Evolutionary conservation across 768 basidiomycete species (phyloP), one percentile per base, ranked within the genome.

Genomic region (Boletus tomentosulus): DNA sequence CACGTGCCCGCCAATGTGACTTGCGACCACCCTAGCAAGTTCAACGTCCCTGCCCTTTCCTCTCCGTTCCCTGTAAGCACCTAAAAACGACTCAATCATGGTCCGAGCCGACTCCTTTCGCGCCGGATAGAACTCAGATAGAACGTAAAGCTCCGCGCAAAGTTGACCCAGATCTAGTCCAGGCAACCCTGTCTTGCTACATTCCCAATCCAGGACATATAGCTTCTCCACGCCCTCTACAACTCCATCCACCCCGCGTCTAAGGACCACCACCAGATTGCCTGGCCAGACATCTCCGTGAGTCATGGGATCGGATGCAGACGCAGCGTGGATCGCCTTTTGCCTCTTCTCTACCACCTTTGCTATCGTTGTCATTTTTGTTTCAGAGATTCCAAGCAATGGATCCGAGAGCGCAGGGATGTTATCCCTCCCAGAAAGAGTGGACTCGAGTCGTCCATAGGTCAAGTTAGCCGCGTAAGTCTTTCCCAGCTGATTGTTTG

Each of bases 221-320:
- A 84, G 58, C 11, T 66, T 73, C 61, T 73, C 69, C 37, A 83
- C 58, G 10, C 55, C 57, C 13, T 56, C 64, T 49, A 55, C 46
- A 2, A 27, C 50, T 12, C 71, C 72, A 7, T 64, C 63, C 12
- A 39, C n/a, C 1, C 68, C 62, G 6, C 61, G 62, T 46, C 66
- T 66, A 11, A 75, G 62, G 11, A 59, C 65, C n/a, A 86, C 59
- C 56, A 86, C 71, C 44, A 87, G 57, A 60, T 88, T 87, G 0
- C 85, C 86, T 2, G 86, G 79, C 85, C 86, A 88, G 59, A 87
- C 83, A 64, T 88, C 87, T 0, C 87, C 86, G 11, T 69, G 69
- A 22, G 68, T 71, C 54, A 70, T 45, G 11, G 69, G 61, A 45
- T 73, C 72, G 34, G 62, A 53, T 28, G 64, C 30, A 3, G 57